phyloP scores from a whole-genome alignment of 2,329 filamentous ascomycete species.

The Colletotrichum endophyticum region DNA sequence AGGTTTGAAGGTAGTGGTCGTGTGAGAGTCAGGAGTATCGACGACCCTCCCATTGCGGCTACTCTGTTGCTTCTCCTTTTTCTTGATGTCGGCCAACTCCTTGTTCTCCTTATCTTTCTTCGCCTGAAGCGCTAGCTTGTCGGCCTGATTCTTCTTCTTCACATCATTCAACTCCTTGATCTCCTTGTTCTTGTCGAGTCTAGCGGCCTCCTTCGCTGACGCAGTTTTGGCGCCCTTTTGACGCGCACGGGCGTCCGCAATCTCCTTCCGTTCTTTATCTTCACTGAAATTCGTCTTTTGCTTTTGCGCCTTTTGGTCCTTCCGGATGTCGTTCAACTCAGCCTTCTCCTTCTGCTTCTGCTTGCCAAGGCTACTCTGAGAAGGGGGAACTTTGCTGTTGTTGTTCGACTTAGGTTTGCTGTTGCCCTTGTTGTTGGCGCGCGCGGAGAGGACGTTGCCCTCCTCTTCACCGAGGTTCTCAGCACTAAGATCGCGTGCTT shows the following conservation, averaged over 20 bases:
- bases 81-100: background rate
- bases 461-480: background rate
- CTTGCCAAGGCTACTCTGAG: background rate
- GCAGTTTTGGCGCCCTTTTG: background rate
- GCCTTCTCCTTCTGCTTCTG: background rate
- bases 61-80: background rate
- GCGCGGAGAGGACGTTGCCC: background rate
- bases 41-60: background rate
- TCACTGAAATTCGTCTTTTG: rapidly evolving
- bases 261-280: background rate
- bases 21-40: background rate
- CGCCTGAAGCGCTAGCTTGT: background rate
- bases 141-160: background rate
- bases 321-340: background rate
- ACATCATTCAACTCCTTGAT: background rate
- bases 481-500: background rate
- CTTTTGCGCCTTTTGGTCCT: background rate
- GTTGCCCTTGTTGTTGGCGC: background rate
- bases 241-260: background rate
- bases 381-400: background rate
- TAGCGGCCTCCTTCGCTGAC: background rate
- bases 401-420: background rate
- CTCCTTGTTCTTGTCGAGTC: background rate
- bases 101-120: background rate
- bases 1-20: background rate